Evolutionary conservation across 768 basidiomycete species (phyloP).

Genomic region (Calocybe indica): DNA sequence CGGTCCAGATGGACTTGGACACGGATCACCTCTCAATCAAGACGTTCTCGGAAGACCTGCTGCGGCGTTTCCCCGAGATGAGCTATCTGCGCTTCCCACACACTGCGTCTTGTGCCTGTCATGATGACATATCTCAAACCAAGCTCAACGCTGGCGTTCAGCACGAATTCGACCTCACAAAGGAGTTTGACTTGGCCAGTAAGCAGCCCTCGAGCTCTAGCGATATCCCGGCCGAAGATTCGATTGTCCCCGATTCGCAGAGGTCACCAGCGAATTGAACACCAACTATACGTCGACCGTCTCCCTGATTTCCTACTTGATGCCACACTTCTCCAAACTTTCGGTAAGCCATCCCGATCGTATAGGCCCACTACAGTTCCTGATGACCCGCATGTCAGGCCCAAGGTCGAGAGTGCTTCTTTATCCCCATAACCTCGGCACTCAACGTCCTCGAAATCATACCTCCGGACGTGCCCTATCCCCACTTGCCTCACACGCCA

Average conservation of each 20-base stretch:
- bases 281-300: conserved; percentile 50
- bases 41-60: conserved; percentile 30
- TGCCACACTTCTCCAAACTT: conserved; percentile 49
- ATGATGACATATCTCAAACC: conserved; percentile 31
- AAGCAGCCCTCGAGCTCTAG: conserved; percentile 24
- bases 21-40: conserved; percentile 30
- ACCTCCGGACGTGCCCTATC: conserved; percentile 40
- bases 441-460: conserved; percentile 52
- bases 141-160: conserved; percentile 53
- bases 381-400: conserved; percentile 20
- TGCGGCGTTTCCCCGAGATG: conserved; percentile 45
- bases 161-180: conserved; percentile 39
- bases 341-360: conserved; percentile 27
- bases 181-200: conserved; percentile 36
- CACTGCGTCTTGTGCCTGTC: neutral
- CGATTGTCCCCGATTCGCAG: conserved; percentile 17
- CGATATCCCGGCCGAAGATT: neutral
- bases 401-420: conserved; percentile 38
- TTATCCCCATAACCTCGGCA: conserved; percentile 47
- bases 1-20: conserved; percentile 37
- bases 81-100: conserved; percentile 5
- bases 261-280: conserved; percentile 38
- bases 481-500: neutral
- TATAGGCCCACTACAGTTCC: neutral
- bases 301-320: conserved; percentile 39